Base-by-base conservation (phyloP, 2,329 filamentous ascomycete species). In the Penicillium sp. region DNA sequence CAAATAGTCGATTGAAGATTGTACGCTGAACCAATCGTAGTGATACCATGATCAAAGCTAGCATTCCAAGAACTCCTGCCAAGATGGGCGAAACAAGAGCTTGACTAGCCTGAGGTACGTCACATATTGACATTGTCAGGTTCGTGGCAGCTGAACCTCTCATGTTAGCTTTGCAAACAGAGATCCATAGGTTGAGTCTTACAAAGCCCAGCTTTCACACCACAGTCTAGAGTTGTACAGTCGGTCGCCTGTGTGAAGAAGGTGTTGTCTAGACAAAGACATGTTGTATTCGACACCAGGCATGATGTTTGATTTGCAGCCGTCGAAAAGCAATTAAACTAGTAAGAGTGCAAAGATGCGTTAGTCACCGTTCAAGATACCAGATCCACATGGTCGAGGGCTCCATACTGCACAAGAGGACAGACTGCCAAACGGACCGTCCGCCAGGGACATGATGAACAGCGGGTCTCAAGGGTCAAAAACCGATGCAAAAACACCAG, bases 181-280 rank as follows among this genome's bases (percentile, higher is more conserved):
- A 42, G 19, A 33, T 4, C 4, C 2, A 23, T 27, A 23, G 25
- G 23, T 9, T 33, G 3, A 7, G n/a, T 45, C 25, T 46, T 46
- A 55, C 53, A 44, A 19, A 55, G 39, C 21, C 53, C 53, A 19
- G 46, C 33, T 35, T 51, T 55, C 14, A 55, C 37, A 13, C 53
- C 53, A 51, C 53, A 55, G n/a, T 49, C 26, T 33, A 26, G 23
- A 19, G 53, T 50, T 11, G 37, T 29, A 27, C 21, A 42, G 21
- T 48, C 53, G 14, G 53, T 50, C 7, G 53, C 53, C 26, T 44
- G 25, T n/a, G 46, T 55, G 46, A 55, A 44, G 47, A 55, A 55
- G 2, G 53, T 44, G 25, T n/a, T 25, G 39, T 55, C 53, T 19
- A 50, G 29, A 27, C 53, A 55, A 7, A 55, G 45, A 14, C 53